Base-by-base conservation (phyloP, 23 red algal genomes). In the Pyropia haitanensis region DNA sequence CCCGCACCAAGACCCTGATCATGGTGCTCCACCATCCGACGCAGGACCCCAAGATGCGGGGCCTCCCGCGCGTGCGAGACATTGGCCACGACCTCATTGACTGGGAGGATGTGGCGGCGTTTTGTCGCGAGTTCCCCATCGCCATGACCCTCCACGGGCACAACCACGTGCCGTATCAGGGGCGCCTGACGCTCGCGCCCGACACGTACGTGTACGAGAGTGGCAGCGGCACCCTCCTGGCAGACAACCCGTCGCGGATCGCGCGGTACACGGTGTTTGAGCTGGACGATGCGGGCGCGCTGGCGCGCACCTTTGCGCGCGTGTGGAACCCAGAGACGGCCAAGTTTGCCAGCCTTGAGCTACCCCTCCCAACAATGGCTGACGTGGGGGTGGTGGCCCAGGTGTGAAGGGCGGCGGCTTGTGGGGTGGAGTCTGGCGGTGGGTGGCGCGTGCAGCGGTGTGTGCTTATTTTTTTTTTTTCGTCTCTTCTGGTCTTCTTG, bases 201-300 rank as follows among this genome's bases (percentile, higher is more conserved):
- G 46, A 81, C 39, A 81, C 77, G 49, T 64, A 70, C 8, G 77
- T 81, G 20, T 39, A 58, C 29, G 77, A 81, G 68, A 53, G 64
- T n/a, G 77, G 77, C 28, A 66, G 58, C 25, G 77, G 77, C n/a
- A 81, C 77, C 2, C 58, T 81, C 5, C 39, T 81, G 12, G 50
- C 57, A 21, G 62, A 81, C 1, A 25, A 53, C 52, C 69, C 69
- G 49, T 48, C 50, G 18, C 63, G 64, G 32, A 71, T 81, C 53
- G 77, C 77, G 20, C 34, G 77, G 12, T 81, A 81, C 60, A 81
- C 77, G 5, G 64, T 81, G 5, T 81, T 81, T 49, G 77, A 81
- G 61, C 68, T 81, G 64, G 60, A 54, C 28, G 77, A 71, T 53
- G 4, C 49, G 25, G 58, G 74, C 21, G 15, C 18, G 14, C 34